Conservation (phyloP, 1,139 yeast species). For the Saccharomyces hybrid region DNA sequence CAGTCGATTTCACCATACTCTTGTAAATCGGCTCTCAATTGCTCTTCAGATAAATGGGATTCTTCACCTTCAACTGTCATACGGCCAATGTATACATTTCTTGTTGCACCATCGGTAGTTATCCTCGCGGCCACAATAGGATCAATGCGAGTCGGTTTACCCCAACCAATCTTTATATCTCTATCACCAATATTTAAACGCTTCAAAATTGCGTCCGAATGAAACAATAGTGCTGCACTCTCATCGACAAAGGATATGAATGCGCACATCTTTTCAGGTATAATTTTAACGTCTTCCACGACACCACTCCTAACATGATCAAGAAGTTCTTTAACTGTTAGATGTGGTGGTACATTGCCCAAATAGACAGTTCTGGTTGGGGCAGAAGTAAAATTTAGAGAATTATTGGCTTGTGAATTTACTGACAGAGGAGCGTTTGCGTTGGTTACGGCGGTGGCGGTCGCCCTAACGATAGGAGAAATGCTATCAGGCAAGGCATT, state of each 20-base stretch:
- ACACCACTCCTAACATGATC: conserved; percentile 90
- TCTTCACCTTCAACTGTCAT: conserved; percentile 11
- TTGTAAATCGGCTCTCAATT: conserved; percentile 55
- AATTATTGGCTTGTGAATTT: conserved; percentile 18
- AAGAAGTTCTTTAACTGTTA: conserved; percentile 71
- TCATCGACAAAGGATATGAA: conserved; percentile 48
- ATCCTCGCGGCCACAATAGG: conserved; percentile 68
- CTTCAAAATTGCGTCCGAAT: conserved; percentile 49
- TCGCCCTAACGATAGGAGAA: conserved; percentile 4
- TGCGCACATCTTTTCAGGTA: conserved; percentile 49
- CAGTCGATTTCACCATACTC: conserved; percentile 79
- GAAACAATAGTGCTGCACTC: conserved; percentile 46
- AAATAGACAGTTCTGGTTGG: conserved; percentile 84
- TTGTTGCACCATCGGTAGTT: conserved; percentile 79
- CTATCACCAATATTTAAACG: conserved; percentile 44
- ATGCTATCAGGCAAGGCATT: conserved; percentile 2
- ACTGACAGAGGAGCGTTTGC: conserved; percentile 17
- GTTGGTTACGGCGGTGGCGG: conserved; percentile 20
- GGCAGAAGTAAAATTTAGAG: conserved; percentile 36
- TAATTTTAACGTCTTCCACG: conserved; percentile 57
- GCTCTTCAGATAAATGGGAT: conserved; percentile 43
- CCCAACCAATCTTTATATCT: conserved; percentile 69
- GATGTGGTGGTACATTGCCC: conserved; percentile 80
- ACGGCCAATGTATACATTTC: conserved; percentile 80
- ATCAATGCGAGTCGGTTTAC: conserved; percentile 57